phyloP scores from a whole-genome alignment of 768 basidiomycete species.

The Neoboletus subvelutipes region DNA sequence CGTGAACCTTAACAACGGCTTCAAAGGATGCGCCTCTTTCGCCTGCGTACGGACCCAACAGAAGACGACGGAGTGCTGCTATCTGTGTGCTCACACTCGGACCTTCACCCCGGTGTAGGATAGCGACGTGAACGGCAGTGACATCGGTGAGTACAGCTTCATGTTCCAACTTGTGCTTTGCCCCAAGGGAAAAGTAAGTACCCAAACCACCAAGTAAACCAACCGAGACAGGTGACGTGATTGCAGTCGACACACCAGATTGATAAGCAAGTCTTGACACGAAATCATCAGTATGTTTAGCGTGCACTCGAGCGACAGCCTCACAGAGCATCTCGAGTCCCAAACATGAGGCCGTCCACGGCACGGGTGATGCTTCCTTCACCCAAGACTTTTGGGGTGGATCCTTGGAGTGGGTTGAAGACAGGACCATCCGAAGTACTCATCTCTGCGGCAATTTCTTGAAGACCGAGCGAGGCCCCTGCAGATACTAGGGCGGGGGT shows the following conservation, averaged over 20 bases:
- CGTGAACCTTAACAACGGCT: constrained; percentile 37
- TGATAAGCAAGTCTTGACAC: constrained; percentile 64
- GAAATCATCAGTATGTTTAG: constrained; percentile 4
- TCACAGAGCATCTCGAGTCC: constrained; percentile 49
- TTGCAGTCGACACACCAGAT: constrained; percentile 67
- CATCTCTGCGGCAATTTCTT: constrained; percentile 63
- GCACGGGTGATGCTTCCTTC: constrained; percentile 52
- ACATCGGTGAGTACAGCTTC: constrained; percentile 67
- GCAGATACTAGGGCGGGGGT: constrained; percentile 62
- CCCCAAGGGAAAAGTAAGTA: constrained; percentile 58
- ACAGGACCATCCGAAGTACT: constrained; percentile 67
- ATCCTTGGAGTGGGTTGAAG: constrained; percentile 43
- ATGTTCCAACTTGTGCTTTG: constrained; percentile 53
- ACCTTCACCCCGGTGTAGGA: constrained; percentile 29
- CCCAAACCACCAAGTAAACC: constrained; percentile 66
- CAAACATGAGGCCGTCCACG: constrained; percentile 61
- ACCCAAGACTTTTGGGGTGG: constrained; percentile 35
- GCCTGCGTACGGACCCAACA: constrained; percentile 36
- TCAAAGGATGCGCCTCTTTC: constrained; percentile 33
- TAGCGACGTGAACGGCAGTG: constrained; percentile 61
- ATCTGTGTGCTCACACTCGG: constrained; percentile 65
- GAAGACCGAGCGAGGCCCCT: constrained; percentile 63
- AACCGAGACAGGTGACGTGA: constrained; percentile 54
- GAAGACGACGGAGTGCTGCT: constrained; percentile 48
- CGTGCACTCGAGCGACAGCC: constrained; percentile 12